Percentiles rank a stretch among this genome's conserved stretches.
Conservation (phyloP, 1,139 yeast genomes). For the Insectozyma bohioensis region DNA sequence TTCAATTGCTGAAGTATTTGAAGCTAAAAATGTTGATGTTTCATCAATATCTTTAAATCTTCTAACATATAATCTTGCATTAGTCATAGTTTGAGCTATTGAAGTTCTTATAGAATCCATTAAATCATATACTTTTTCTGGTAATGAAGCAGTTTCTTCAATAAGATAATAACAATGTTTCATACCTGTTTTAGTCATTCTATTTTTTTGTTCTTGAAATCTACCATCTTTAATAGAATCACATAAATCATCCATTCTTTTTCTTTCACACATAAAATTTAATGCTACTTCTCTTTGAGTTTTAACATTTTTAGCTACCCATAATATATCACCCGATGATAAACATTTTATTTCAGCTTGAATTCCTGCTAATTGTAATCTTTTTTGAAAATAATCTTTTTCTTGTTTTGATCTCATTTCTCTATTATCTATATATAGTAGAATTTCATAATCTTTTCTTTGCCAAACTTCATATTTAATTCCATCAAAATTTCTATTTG, state of each 20-base stretch:
- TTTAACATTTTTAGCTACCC: constrained; percentile 74
- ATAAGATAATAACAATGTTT: constrained; percentile 70
- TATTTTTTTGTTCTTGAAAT: constrained; percentile 77
- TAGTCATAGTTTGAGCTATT: constrained; percentile 67
- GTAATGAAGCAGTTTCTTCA: constrained; percentile 60
- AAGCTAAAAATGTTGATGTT: constrained; percentile 63
- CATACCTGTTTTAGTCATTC: constrained; percentile 70
- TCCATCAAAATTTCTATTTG: constrained; percentile 21
- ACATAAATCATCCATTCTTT: constrained; percentile 83
- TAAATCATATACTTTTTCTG: constrained; percentile 39
- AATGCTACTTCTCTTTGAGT: constrained; percentile 67
- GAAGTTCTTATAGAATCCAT: constrained; percentile 74
- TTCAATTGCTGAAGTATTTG: constrained; percentile 54
- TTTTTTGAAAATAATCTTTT: constrained; percentile 60
- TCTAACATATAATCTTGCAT: constrained; percentile 65
- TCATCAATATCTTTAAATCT: constrained; percentile 74
- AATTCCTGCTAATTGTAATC: constrained; percentile 52
- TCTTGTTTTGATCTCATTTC: constrained; percentile 67
- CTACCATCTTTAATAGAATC: constrained; percentile 85
- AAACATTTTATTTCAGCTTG: constrained; percentile 56
- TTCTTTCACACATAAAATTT: constrained; percentile 83
- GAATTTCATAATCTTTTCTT: constrained; percentile 50
- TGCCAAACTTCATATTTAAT: constrained; percentile 40
- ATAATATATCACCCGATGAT: constrained; percentile 82
- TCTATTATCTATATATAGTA: constrained; percentile 74